phyloP scores from a whole-genome alignment of 1,284 basidiomycete species.

The Naganishia liquefaciens region DNA sequence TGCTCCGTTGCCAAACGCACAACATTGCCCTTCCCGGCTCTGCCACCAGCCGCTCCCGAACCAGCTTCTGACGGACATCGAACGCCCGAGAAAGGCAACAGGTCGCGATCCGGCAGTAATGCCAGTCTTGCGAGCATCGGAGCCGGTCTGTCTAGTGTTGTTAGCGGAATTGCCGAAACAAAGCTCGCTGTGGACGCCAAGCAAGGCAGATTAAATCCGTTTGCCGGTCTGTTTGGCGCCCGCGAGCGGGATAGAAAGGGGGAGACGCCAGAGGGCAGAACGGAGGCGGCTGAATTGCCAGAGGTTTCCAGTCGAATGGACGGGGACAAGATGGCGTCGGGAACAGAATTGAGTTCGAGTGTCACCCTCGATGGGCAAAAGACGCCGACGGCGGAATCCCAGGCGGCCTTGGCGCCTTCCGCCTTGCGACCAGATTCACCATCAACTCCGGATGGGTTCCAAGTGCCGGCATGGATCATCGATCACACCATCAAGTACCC shows the following conservation, averaged over 20 bases:
- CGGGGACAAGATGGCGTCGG: not conserved
- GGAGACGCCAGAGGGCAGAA: conserved; percentile 22
- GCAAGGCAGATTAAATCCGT: conserved; percentile 46
- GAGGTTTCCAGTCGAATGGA: not conserved
- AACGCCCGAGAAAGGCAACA: conserved; percentile 8
- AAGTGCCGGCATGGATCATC: conserved; percentile 49
- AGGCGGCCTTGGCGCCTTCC: not conserved
- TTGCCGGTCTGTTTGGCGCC: conserved; percentile 49
- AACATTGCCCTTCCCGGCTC: conserved; percentile 68
- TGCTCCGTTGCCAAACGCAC: conserved; percentile 60
- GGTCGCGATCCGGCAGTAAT: conserved; percentile 33
- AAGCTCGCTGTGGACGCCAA: not conserved
- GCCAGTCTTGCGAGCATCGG: conserved; percentile 29
- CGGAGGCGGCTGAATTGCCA: conserved; percentile 5
- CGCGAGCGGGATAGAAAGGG: conserved; percentile 16
- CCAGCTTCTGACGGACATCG: conserved; percentile 28
- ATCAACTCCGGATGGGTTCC: conserved; percentile 42
- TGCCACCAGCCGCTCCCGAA: conserved; percentile 47
- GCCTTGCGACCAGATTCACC: not conserved
- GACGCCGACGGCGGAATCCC: not conserved
- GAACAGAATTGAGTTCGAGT: not conserved
- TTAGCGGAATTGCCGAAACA: conserved; percentile 15
- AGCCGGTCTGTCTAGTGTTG: conserved; percentile 19
- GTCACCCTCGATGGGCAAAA: not conserved
- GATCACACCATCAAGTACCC: conserved; percentile 45